Conservation (phyloP, 495 filamentous ascomycete species). For the Talaromyces borbonicus region DNA sequence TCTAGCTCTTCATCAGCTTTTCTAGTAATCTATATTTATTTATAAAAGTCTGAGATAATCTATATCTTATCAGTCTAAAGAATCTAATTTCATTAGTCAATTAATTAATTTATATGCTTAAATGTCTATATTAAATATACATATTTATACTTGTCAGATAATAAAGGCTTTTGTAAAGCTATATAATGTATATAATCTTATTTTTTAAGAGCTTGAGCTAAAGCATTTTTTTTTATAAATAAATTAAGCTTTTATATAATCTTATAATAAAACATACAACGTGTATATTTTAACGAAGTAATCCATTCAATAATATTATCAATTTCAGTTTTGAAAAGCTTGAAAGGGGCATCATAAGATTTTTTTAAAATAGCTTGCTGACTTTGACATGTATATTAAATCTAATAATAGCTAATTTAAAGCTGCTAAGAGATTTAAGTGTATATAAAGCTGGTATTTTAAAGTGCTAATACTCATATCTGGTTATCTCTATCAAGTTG, state of each 20-base stretch:
- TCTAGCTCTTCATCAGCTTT: background rate
- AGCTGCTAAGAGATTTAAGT: slow-evolving; percentile 14
- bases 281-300: slow-evolving; percentile 12
- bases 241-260: slow-evolving; percentile 17
- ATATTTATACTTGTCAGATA: slow-evolving; percentile 7
- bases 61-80: slow-evolving; percentile 10
- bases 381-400: slow-evolving; percentile 15
- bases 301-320: slow-evolving; percentile 22
- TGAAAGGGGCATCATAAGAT: slow-evolving; percentile 8
- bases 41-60: slow-evolving; percentile 9
- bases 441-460: slow-evolving; percentile 11
- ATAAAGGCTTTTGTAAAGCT: slow-evolving; percentile 14
- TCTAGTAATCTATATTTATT: slow-evolving; percentile 3
- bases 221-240: slow-evolving; percentile 9
- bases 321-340: slow-evolving; percentile 16
- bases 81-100: slow-evolving; percentile 8
- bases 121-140: background rate
- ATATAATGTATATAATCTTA: slow-evolving; percentile 18
- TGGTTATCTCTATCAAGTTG: too few relatives aligned
- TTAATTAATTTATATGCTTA: slow-evolving; percentile 3
- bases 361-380: slow-evolving; percentile 13
- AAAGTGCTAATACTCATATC: too few relatives aligned
- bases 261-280: slow-evolving; percentile 13
- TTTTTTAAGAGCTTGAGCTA: slow-evolving; percentile 17
- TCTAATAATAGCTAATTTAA: slow-evolving; percentile 13